phyloP scores from a whole-genome alignment of 306 rosid species.

The Sicyos baderoa region DNA sequence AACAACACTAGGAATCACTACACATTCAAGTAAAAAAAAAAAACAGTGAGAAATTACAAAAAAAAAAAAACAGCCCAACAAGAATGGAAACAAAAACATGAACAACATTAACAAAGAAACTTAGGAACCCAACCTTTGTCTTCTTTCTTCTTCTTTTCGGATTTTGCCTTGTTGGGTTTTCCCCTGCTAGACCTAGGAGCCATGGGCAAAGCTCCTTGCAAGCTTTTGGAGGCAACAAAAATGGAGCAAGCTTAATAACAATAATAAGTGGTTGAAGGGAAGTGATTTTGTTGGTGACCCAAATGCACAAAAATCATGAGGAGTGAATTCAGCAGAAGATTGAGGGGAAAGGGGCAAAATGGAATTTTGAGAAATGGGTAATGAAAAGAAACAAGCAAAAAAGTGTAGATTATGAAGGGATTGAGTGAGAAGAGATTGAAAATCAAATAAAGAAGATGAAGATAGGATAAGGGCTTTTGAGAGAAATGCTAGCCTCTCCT shows the following conservation, averaged over 20 bases:
- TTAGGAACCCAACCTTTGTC: constrained; percentile 54
- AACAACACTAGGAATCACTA: constrained; percentile 62
- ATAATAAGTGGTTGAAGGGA: background rate
- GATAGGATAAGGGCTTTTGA: constrained; percentile 67
- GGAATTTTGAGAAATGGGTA: background rate
- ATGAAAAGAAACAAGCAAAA: background rate
- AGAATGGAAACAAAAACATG: background rate
- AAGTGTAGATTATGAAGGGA: background rate
- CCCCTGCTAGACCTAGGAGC: constrained; percentile 88
- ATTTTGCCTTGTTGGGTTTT: constrained; percentile 56
- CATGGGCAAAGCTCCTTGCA: constrained; percentile 29
- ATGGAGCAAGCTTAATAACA: background rate
- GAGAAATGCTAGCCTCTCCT: constrained; percentile 50
- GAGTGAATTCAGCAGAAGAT: constrained; percentile 11
- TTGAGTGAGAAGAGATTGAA: constrained; percentile 6
- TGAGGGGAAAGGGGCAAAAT: background rate
- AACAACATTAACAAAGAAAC: background rate
- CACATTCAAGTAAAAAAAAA: constrained; percentile 13
- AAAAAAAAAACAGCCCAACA: background rate
- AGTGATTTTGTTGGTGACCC: constrained; percentile 18
- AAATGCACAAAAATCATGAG: background rate
- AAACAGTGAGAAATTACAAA: background rate
- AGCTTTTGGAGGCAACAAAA: background rate
- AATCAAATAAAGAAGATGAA: constrained; percentile 29
- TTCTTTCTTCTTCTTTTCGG: constrained; percentile 90